Base-by-base conservation (phyloP, 352 stramenopile species). In the Aphanomyces astaci region DNA sequence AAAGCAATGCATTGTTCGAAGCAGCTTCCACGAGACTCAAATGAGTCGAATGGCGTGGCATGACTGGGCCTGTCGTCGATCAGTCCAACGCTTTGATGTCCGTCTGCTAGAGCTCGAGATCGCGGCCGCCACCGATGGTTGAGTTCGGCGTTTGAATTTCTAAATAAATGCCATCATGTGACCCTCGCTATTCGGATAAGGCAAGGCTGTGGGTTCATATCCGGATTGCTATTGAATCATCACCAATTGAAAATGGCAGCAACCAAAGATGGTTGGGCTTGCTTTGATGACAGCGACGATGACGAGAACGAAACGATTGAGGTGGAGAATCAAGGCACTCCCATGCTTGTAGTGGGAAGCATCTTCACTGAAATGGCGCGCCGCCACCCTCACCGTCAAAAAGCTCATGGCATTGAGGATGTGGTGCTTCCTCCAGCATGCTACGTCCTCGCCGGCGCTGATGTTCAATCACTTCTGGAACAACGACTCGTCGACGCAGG, bases 281-380 rank as follows among this genome's bases (percentile, higher is more conserved):
- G 36, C 56, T 65, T 65, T 27, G 56, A 53, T 36, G 56, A 64
- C 36, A 64, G 56, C 36, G 24, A 48, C 56, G 56, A 65, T 36
- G 56, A 65, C 36, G 56, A 51, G 17, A n/a, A n/a, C n/a, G 40
- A 9, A 17, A 27, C 15, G 7, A 17, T 17, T 28, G 32, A 52
- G 15, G 27, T 22, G 19, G 51, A 31, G 31, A 22, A 53, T 4
- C 22, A 1, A 3, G 28, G 40, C 9, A 15, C 11, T 11, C 13
- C 31, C 36, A 39, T 36, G 36, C 10, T 52, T 28, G 13, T 46
- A 32, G 56, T 39, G 7, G 56, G 56, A 22, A n/a, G 56, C 24
- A 53, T 65, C 25, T 24, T 48, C 4, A 65, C 56, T 3, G 56
- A 65, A 36, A 28, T 65, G 11, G 31, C 31, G 11, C 56, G 56